Base-by-base conservation (phyloP, 441 rosid species). In the Bruguiera hainesii region DNA sequence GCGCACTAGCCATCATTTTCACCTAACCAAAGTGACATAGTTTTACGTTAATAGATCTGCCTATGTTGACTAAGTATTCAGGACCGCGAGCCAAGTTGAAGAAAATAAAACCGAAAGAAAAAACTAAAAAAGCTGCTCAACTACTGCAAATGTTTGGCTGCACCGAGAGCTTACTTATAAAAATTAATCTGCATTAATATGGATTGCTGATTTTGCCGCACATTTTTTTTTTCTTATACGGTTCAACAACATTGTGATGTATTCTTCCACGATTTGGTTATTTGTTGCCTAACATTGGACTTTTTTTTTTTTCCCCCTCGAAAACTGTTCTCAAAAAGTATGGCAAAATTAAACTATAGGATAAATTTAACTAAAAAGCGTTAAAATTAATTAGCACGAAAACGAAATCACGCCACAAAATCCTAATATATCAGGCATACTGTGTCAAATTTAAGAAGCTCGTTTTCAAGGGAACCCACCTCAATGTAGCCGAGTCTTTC, bases 401-500 rank as follows among this genome's bases (percentile, higher is more conserved):
- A 57, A 48, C 13, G 49, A 70, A 53, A 61, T n/a, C 46, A 28
- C 0, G 5, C 48, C 16, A 13, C 48, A 42, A 37, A 37, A 37
- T 37, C 15, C 13, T 37, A 11, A 11, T 37, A 37, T 9, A 37
- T 37, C 15, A 37, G 46, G 46, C 13, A 20, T 52, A 53, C 28
- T 13, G 13, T 53, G 57, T 15, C 29, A 55, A 42, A 11, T 15
- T 1, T 35, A 37, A 49, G 7, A 67, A 46, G 37, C 23, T 48
- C 6, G 69, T 46, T 31, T 7, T 25, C 63, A 39, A 61, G 56
- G 59, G 63, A 74, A 77, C 87, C 80, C 60, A 90, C 99, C 99
- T 95, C 99, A 50, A 95, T 90, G 72, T 90, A 95, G 60, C 99
- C 97, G 39, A 90, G 79, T 68, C 89, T 83, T 81, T 95, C 99